Base-by-base conservation (phyloP, 2,329 filamentous ascomycete species). In the Fusarium lateritium region DNA sequence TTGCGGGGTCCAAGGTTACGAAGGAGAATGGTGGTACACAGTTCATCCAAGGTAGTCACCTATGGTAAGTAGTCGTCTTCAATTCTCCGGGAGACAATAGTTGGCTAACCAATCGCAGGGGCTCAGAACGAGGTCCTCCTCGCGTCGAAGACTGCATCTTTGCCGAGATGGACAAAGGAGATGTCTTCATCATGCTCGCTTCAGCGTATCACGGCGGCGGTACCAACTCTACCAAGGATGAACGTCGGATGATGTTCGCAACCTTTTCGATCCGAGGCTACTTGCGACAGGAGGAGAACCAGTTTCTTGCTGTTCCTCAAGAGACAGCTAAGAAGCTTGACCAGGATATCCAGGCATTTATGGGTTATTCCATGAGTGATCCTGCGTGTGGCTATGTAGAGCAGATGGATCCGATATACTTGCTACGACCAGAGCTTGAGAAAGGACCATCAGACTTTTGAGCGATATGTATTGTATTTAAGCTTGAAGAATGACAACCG, bases 181-280 rank as follows among this genome's bases (percentile, higher is more conserved):
- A 70, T 38, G 67, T 57, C 2, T 60, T 69, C 19, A 56, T 70
- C 17, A 70, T 70, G 65, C 51, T 69, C 6, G 67, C 61, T 17
- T 66, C 56, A 13, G 61, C 46, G 1, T 69, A 54, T 22, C 67
- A 70, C 45, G 67, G 65, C 1, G 65, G 60, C 6, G 61, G 61
- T 3, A 59, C 50, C 1, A 70, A 70, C 21, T 46, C 56, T 1
- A 68, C 67, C 22, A 56, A 34, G 9, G 54, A 70, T 49, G 44
- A 70, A 43, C 40, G 33, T 3, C 61, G 67, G 3, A 14, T 59
- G 1, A n/a, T 70, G 5, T 70, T 65, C 36, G 56, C 53, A 5
- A 68, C 56, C 0, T 65, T 65, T 46, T 26, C 56, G 2, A 46
- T 53, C 4, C 45, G 61, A 7, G 67, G 65, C 2, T 68, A n/a